Percentiles rank a stretch among this genome's conserved stretches.
Evolutionary conservation across 768 basidiomycete species (phyloP).

Genomic region (Tephrocybe rancida): DNA sequence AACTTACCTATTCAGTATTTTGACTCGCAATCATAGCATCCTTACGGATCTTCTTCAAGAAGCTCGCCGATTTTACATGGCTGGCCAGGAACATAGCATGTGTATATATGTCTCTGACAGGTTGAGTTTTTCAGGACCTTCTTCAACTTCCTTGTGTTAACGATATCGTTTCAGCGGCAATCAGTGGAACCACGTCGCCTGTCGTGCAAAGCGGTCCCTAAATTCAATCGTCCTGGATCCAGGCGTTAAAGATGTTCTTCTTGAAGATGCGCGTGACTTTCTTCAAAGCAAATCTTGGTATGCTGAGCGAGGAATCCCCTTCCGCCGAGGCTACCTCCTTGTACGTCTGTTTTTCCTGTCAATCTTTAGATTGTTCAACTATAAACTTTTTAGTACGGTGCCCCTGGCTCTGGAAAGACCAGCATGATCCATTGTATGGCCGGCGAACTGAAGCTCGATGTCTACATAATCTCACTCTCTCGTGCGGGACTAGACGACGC

Average conservation of each 20-base stretch:
- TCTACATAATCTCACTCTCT: slow-evolving; percentile 67
- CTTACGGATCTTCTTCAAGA: slow-evolving; percentile 44
- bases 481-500: slow-evolving; percentile 59
- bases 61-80: slow-evolving; percentile 39
- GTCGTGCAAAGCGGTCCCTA: slow-evolving; percentile 56
- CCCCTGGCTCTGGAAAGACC: slow-evolving; percentile 74
- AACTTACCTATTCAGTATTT: too few relatives aligned
- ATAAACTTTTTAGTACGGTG: slow-evolving; percentile 49
- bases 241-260: slow-evolving; percentile 55
- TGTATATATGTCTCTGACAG: slow-evolving; percentile 43
- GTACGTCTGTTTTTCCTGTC: slow-evolving; percentile 11
- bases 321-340: slow-evolving; percentile 67
- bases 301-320: slow-evolving; percentile 65
- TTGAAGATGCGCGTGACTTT: slow-evolving; percentile 65
- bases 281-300: slow-evolving; percentile 63
- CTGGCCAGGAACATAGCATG: slow-evolving; percentile 40
- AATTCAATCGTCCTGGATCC: slow-evolving; percentile 61
- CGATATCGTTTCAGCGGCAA: slow-evolving; percentile 20
- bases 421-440: slow-evolving; percentile 69
- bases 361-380: background rate
- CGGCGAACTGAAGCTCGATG: slow-evolving; percentile 66
- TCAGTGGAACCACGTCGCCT: slow-evolving; percentile 52
- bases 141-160: background rate
- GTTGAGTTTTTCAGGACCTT: slow-evolving; percentile 21
- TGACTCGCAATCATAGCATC: slow-evolving; percentile 38